These are phyloP conservation scores for Leishmania mexicana DNA, from an alignment of 208 protist genomes.

Conservation along the genomic window DNA sequence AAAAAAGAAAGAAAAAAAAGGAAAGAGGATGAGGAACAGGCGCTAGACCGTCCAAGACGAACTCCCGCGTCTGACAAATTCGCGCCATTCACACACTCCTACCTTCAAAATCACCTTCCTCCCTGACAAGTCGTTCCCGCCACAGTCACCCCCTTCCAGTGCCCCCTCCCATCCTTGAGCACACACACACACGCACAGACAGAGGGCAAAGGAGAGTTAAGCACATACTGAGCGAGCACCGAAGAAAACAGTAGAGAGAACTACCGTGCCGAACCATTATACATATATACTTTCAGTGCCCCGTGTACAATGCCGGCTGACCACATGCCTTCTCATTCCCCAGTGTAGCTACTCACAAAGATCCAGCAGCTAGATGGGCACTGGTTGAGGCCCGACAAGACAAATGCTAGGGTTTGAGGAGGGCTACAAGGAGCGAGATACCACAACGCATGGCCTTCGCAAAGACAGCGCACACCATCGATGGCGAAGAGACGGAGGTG, in stretches of 20 bases:
- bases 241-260: background rate
- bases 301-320: too few species aligned
- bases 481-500: background rate
- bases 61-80: background rate
- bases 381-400: background rate
- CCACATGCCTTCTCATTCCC: too few species aligned
- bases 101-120: background rate
- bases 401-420: background rate
- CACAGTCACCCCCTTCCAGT: background rate
- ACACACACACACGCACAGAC: background rate
- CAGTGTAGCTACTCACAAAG: background rate
- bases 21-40: background rate
- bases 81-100: background rate
- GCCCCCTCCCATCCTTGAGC: too few species aligned
- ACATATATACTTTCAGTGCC: background rate
- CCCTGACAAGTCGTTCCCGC: background rate
- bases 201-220: background rate
- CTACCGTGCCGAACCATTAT: background rate
- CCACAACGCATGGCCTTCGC: background rate
- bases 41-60: too few species aligned
- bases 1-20: too few species aligned
- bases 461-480: background rate
- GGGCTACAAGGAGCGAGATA: conserved; percentile 3
- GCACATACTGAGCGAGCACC: background rate
- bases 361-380: background rate